Percentiles rank a stretch among this genome's conserved stretches.
Conservation (phyloP, 805 yeast genomes). For the Priceomyces medius region DNA sequence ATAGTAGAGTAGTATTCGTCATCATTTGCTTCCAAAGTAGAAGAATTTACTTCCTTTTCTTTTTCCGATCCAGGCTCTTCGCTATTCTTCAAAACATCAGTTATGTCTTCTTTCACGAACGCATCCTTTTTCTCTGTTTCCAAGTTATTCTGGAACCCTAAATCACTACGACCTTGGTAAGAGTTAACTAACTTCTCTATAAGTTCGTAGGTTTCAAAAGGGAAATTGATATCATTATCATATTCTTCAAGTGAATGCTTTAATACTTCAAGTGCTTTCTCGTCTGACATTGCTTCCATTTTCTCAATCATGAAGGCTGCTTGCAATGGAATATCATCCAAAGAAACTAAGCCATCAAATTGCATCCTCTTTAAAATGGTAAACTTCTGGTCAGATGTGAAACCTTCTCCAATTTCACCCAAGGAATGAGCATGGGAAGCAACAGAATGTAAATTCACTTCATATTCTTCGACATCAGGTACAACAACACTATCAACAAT, state of each 20-base stretch:
- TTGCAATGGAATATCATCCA: conserved; percentile 28
- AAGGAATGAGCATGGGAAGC: conserved; percentile 22
- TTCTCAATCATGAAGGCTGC: conserved; percentile 43
- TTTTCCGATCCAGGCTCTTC: neutral
- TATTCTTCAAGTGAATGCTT: conserved; percentile 40
- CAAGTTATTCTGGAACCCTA: neutral
- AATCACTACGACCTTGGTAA: neutral
- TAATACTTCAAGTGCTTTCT: conserved; percentile 42
- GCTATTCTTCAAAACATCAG: neutral
- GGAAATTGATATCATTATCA: conserved; percentile 48
- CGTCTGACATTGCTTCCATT: conserved; percentile 31
- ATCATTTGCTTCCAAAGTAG: conserved; percentile 3
- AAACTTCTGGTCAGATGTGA: conserved; percentile 26
- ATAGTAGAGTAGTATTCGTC: conserved; percentile 9
- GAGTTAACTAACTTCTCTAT: conserved; percentile 19
- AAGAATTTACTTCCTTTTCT: too few relatives aligned
- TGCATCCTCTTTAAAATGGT: conserved; percentile 26
- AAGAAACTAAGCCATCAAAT: conserved; percentile 23
- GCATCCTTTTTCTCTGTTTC: neutral
- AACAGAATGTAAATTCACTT: conserved; percentile 14
- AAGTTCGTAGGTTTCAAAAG: conserved; percentile 33
- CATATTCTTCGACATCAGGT: too few relatives aligned
- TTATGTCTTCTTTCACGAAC: neutral
- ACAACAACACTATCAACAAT: too few relatives aligned
- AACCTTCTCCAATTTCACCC: conserved; percentile 22